Percentiles rank a stretch among this genome's conserved stretches.
Evolutionary conservation across 768 basidiomycete species (phyloP).

Genomic region (Nidula microcarpa): DNA sequence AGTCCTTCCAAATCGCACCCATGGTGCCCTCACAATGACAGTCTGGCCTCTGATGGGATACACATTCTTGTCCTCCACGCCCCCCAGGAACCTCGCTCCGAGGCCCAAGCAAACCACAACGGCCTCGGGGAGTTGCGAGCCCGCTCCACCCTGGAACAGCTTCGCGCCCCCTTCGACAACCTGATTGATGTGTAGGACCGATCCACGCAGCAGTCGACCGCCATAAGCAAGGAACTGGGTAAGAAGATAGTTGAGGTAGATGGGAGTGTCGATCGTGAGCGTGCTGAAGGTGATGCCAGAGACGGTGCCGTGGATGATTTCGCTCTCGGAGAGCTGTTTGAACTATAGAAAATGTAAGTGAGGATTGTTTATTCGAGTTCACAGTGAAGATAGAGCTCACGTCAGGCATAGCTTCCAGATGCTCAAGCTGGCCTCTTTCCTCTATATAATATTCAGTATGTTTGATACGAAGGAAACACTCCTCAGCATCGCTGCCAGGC

Average conservation of each 20-base stretch:
- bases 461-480: slow-evolving; percentile 59
- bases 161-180: slow-evolving; percentile 58
- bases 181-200: slow-evolving; percentile 68
- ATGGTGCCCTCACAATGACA: slow-evolving; percentile 68
- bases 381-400: slow-evolving; percentile 24
- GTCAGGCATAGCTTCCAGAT: slow-evolving; percentile 51
- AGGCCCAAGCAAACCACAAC: slow-evolving; percentile 72
- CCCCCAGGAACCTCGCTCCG: slow-evolving; percentile 71
- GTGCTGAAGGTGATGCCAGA: slow-evolving; percentile 63
- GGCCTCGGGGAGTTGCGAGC: slow-evolving; percentile 38
- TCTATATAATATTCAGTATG: slow-evolving; percentile 61
- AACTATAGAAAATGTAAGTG: slow-evolving; percentile 23
- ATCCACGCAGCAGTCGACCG: slow-evolving; percentile 56
- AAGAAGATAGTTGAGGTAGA: slow-evolving; percentile 70
- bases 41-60: slow-evolving; percentile 86
- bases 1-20: slow-evolving; percentile 55
- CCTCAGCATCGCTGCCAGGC: slow-evolving; percentile 49
- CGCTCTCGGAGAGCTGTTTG: slow-evolving; percentile 23
- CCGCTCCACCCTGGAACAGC: slow-evolving; percentile 23
- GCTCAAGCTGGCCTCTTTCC: slow-evolving; percentile 32
- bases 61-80: slow-evolving; percentile 73
- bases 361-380: not conserved
- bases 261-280: slow-evolving; percentile 65
- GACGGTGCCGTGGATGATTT: slow-evolving; percentile 27
- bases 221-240: slow-evolving; percentile 59